Evolutionary conservation across 164 flowering plant genomes (phyloP), one percentile per base, ranked within the genome.

Genomic region (Aristolochia californica): DNA sequence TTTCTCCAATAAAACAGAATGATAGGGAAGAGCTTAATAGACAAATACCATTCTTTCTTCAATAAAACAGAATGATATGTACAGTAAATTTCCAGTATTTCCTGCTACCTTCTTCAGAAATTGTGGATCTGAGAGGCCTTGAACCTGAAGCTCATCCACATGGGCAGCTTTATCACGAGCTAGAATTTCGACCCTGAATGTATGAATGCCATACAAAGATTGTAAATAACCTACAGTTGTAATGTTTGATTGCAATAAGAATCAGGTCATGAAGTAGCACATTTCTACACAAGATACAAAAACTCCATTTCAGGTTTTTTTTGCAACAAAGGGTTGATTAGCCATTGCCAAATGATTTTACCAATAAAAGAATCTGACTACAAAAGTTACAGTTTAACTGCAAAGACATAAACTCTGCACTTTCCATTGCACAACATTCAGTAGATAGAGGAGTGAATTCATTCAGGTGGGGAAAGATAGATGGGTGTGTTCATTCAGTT

Each of bases 121-220:
- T 26, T 70, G 84, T 63, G 91, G 97, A 45, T 81, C 69, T 38
- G 72, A 64, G 52, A 88, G 72, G 53, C 97, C 97, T 73, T 88
- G 94, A 58, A 88, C 69, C 69, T 70, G 97, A 43, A 88, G 72
- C 73, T 85, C 88, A 75, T 88, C 94, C 15, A 88, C 91, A 8
- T 84, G 83, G 43, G 97, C 75, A 54, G 91, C 80, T 76, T 77
- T 83, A 40, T 94, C 94, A 66, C 47, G 77, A 18, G 87, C 78
- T 65, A 83, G 74, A 56, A 77, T 81, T 72, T 85, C 94, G 67
- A 88, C 60, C 68, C 87, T 77, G 45, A 85, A 61, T 48, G 97
- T 85, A 63, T 83, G 83, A 45, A 88, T 65, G 43, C 85, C 89
- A 68, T 73, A 84, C 16, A 68, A 16, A 21, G 94, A 78, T 59